Base-by-base conservation (phyloP, 192 early-diverging fungal species). In the Backusella mclennaniae region DNA sequence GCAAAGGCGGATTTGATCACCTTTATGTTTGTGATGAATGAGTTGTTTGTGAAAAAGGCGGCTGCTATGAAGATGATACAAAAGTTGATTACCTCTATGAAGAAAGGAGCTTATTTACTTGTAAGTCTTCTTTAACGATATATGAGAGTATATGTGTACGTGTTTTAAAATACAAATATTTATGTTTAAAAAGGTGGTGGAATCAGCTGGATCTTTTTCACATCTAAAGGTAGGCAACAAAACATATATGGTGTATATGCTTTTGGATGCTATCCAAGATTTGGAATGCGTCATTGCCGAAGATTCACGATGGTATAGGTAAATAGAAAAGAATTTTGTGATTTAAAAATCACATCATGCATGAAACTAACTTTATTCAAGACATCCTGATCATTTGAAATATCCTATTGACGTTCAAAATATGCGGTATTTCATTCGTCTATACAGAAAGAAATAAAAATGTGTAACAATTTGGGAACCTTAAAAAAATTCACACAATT, bases 181-280 rank as follows among this genome's bases (percentile, higher is more conserved):
- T 29, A 26, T 14, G 12, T 44, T 44, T 15, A 67, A 7, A 42
- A 66, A 88, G 87, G 85, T 94, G 4, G 93, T 93, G 8, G 97
- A 98, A 75, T 95, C 95, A 19, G 97, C 97, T 1, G 95, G 96
- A 31, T 95, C 93, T 2, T 98, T 98, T 77, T 97, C 95, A 4
- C 92, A 96, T 68, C 77, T 95, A 19, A 84, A 90, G 63, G 88
- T 98, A 1, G 94, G 90, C 3, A 82, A 78, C 72, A 86, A 85
- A 38, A 89, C 84, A n/a, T 97, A 97, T 78, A 98, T 95, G 97
- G 89, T 96, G 4, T 96, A 94, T 73, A 90, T 92, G 78, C 81
- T 98, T 14, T 86, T 98, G 67, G 97, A 98, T 79, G 88, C 90
- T 38, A 85, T 98, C 17, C 82, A 86, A 44, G 85, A 78, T 39